Base-by-base conservation (phyloP, 768 basidiomycete species). In the Chlorophyllum brunneum region DNA sequence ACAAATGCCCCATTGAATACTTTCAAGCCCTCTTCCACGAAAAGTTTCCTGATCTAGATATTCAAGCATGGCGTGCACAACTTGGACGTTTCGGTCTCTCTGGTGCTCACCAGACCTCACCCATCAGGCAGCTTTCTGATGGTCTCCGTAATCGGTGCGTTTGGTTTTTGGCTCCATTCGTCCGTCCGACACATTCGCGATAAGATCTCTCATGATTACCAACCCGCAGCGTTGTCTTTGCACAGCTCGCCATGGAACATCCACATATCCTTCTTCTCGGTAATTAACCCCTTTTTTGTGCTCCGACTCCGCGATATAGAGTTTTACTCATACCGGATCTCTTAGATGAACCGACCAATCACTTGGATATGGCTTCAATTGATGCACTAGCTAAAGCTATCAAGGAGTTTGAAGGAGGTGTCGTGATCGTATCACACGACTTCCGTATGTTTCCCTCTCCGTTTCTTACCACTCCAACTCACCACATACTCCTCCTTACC, bases 401-500 rank as follows among this genome's bases (percentile, higher is more conserved):
- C 78, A 97, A 95, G 69, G 91, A 90, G 64, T 99, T 92, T 67
- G 88, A 91, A 64, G 97, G 97, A 54, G 95, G 97, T 62, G 97
- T 99, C 34, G 97, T 98, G 60, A 98, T 99, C 66, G 97, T 99
- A 58, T 98, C 95, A 42, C 97, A 98, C 76, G 95, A 99, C 71
- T 99, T 99, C 88, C 90, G 95, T 91, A 61, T 59, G 87, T 81
- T 22, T 51, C 47, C 8, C 13, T 48, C 20, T 16, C 13, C 9
- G 45, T n/a, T 15, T 27, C 27, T 50, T 24, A 29, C 27, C n/a
- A 15, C 15, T 26, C 45, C 38, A n/a, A 38, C 59, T 23, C 22
- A 23, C 22, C 16, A n/a, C 40, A 23, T 31, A 27, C 24, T 33
- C 22, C 24, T 15, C 3, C 20, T 22, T 20, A 16, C 11, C 6